Conservation (phyloP, 345 rosid genomes). For the Hirschfeldia incana region DNA sequence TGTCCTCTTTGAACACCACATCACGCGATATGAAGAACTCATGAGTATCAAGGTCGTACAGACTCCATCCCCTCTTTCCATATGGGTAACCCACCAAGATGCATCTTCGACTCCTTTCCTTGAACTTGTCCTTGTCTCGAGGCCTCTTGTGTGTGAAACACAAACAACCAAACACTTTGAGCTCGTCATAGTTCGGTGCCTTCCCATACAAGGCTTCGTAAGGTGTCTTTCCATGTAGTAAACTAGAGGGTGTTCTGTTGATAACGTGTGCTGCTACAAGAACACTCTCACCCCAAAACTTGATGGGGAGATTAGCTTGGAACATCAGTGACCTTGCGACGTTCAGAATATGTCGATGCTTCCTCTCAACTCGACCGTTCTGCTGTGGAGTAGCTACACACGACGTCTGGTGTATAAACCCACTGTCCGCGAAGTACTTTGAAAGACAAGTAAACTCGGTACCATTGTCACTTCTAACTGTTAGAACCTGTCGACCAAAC, state of each 20-base stretch:
- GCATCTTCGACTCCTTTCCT: not conserved
- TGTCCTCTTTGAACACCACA: not conserved
- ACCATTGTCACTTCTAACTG: not conserved
- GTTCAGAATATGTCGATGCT: not conserved
- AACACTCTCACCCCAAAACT: not conserved
- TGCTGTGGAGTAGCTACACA: not conserved
- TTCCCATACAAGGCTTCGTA: not conserved
- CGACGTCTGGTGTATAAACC: not conserved
- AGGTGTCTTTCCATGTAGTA: not conserved
- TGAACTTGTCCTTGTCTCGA: not conserved
- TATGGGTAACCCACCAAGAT: not conserved
- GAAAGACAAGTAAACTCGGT: not conserved
- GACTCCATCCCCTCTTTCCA: not conserved
- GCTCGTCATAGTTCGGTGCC: not conserved
- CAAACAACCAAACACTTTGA: not conserved
- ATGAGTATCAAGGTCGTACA: not conserved
- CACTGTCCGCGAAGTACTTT: not conserved
- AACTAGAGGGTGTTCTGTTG: not conserved
- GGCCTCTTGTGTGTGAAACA: not conserved
- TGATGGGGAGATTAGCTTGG: not conserved
- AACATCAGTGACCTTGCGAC: not conserved
- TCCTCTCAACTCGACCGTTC: not conserved
- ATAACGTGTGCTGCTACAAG: not conserved
- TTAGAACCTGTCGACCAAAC: not conserved
- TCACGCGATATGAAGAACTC: not conserved